A percentile compares a stretch with the other conserved stretches of the same genome.
phyloP scores from a whole-genome alignment of 345 rosid species.

The Mangifera indica region DNA sequence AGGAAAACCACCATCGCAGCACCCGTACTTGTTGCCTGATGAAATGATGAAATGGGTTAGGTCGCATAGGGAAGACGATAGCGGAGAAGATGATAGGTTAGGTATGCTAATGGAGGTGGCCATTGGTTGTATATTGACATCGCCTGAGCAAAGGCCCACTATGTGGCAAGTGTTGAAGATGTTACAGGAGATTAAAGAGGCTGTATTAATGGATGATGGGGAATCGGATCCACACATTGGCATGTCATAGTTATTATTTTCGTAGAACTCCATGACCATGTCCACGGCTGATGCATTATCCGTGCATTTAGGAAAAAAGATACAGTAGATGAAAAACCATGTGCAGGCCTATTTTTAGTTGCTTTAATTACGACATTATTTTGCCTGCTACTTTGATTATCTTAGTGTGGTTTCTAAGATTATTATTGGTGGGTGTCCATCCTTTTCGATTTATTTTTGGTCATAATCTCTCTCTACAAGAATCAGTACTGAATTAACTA shows the following conservation, averaged over 20 bases:
- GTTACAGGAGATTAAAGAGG: conserved; percentile 88
- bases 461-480: neutral
- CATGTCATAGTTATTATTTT: conserved; percentile 21
- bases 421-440: neutral
- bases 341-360: neutral
- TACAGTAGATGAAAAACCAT: neutral
- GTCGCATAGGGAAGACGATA: conserved; percentile 56
- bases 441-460: neutral
- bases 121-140: conserved; percentile 51
- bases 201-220: conserved; percentile 54
- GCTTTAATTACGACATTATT: neutral
- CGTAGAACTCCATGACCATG: neutral
- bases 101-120: conserved; percentile 82
- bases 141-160: conserved; percentile 89
- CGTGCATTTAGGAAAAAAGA: neutral
- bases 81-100: conserved; percentile 52
- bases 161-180: conserved; percentile 98
- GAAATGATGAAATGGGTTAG: conserved; percentile 62
- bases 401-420: neutral
- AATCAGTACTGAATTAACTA: too few relatives aligned
- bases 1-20: conserved; percentile 69
- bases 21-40: conserved; percentile 31
- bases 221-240: conserved; percentile 39
- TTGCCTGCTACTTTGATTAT: neutral
- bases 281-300: neutral